Conservation (phyloP, 192 early-diverging fungal species). For the Coemansia asiatica region DNA sequence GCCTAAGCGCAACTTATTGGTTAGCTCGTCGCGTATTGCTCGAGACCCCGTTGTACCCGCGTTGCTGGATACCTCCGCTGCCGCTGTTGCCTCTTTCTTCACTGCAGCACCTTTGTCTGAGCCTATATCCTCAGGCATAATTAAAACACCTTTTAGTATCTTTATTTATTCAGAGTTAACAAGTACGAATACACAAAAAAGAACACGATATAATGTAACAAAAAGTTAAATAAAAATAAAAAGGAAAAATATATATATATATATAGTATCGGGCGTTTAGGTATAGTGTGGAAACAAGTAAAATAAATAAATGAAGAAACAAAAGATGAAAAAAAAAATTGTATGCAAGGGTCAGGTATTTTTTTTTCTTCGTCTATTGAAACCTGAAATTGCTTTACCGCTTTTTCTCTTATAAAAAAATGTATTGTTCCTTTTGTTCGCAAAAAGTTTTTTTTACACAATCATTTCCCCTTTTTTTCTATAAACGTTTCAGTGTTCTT, state of each 20-base stretch:
- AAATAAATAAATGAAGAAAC: slow-evolving; percentile 14
- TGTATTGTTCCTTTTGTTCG: neutral
- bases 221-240: slow-evolving; percentile 5
- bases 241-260: slow-evolving; percentile 11
- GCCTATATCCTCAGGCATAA: slow-evolving; percentile 1
- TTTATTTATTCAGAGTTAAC: too few relatives aligned
- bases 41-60: slow-evolving; percentile 7
- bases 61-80: neutral
- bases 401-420: neutral
- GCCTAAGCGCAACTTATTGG: slow-evolving; percentile 21
- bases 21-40: slow-evolving; percentile 19
- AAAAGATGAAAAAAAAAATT: slow-evolving; percentile 5
- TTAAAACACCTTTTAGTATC: neutral
- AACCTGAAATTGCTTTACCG: neutral
- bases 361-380: slow-evolving; percentile 4
- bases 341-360: neutral
- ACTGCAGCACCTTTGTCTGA: slow-evolving; percentile 2
- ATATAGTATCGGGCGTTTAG: neutral
- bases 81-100: slow-evolving; percentile 3
- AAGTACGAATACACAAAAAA: too few relatives aligned
- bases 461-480: too few relatives aligned
- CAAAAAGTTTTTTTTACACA: neutral
- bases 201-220: too few relatives aligned
- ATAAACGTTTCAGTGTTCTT: too few relatives aligned
- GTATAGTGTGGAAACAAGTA: slow-evolving; percentile 10